Conservation (phyloP, 2,329 filamentous ascomycete species). For the Colletotrichum acutatum region DNA sequence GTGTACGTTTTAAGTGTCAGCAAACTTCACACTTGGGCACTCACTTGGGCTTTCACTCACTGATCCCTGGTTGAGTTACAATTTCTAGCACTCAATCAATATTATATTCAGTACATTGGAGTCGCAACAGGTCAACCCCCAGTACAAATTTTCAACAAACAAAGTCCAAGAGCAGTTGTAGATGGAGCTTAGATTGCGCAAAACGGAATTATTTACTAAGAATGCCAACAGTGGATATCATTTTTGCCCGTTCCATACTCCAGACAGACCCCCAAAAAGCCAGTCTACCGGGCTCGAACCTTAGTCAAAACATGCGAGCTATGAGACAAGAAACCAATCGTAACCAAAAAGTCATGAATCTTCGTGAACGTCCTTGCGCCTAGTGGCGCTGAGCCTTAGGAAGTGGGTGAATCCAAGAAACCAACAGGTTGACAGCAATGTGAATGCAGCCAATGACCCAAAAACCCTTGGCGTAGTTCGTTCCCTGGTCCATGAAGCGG, state of each 20-base stretch:
- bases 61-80: neutral
- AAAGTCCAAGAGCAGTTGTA: too few species aligned
- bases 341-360: neutral
- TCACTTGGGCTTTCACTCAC: neutral
- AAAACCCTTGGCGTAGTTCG: conserved; percentile 75
- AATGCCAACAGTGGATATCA: conserved; percentile 31
- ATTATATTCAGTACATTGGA: too few species aligned
- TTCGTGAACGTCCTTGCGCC: too few species aligned
- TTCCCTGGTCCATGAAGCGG: conserved; percentile 73
- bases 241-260: conserved; percentile 22
- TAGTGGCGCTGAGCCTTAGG: conserved; percentile 57
- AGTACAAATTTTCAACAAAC: too few species aligned
- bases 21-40: too few species aligned
- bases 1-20: too few species aligned
- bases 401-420: conserved; percentile 67
- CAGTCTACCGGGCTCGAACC: neutral
- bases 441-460: conserved; percentile 87
- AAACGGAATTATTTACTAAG: neutral
- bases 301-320: neutral
- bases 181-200: neutral
- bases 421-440: conserved; percentile 74
- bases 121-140: too few species aligned
- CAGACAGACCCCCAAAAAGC: neutral
- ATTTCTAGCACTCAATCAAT: neutral
- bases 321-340: neutral